Percentiles rank a stretch among this genome's conserved stretches.
phyloP scores from a whole-genome alignment of 2,329 filamentous ascomycete species.

The Beauveria scarabaeidicola region DNA sequence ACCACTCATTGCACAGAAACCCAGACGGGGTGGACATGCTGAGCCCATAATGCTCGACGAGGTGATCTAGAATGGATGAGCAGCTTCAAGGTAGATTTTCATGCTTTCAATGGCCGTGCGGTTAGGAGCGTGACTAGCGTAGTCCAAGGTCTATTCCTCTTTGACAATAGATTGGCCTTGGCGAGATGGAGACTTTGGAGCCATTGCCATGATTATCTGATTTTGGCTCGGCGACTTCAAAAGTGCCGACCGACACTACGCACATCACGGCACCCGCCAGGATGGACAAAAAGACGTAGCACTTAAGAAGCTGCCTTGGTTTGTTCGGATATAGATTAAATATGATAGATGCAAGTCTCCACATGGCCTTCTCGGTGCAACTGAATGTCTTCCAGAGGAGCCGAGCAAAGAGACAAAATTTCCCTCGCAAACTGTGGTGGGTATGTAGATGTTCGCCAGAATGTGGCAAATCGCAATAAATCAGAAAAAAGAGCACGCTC shows the following conservation, averaged over 20 bases:
- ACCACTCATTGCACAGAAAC: not conserved
- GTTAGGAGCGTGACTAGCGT: not conserved
- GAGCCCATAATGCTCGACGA: not conserved
- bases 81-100: not conserved
- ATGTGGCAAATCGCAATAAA: constrained; percentile 1
- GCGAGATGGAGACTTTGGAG: not conserved
- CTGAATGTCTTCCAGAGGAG: not conserved
- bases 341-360: constrained; percentile 3
- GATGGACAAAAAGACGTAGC: not conserved
- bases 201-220: not conserved
- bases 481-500: not conserved
- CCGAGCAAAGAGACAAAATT: not conserved
- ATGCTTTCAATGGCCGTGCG: not conserved
- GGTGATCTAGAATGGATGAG: not conserved
- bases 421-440: not conserved
- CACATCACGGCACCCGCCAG: not conserved
- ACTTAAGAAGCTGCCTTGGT: not conserved
- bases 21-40: not conserved
- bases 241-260: not conserved
- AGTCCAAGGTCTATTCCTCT: not conserved
- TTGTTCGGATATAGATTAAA: not conserved
- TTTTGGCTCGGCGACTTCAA: not conserved
- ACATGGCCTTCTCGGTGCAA: not conserved
- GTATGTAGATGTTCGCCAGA: constrained; percentile 4
- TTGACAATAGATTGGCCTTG: not conserved